Evolutionary conservation across 2,329 filamentous ascomycete species (phyloP).

Genomic region (Paramyrothecium sp.): DNA sequence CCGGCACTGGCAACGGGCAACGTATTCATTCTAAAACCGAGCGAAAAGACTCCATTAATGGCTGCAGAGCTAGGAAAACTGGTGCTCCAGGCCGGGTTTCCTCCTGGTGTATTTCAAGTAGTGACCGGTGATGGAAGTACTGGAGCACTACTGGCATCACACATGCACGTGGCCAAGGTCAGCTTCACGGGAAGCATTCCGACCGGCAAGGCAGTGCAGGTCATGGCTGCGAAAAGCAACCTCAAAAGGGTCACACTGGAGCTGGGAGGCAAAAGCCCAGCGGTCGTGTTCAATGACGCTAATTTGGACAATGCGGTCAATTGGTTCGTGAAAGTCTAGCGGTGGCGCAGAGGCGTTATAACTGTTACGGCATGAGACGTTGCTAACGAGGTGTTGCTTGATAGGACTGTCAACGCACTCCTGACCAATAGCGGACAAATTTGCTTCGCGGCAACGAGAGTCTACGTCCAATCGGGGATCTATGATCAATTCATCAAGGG

Average conservation of each 20-base stretch:
- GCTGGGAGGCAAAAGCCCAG: slow-evolving; percentile 63
- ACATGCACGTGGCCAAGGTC: slow-evolving; percentile 68
- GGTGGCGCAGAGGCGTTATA: too few species aligned
- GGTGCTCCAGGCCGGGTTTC: slow-evolving; percentile 71
- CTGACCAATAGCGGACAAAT: slow-evolving; percentile 50
- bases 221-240: slow-evolving; percentile 61
- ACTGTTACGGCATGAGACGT: too few species aligned
- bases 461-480: slow-evolving; percentile 51
- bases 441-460: slow-evolving; percentile 55
- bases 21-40: slow-evolving; percentile 49
- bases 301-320: slow-evolving; percentile 63
- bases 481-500: slow-evolving; percentile 54
- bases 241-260: slow-evolving; percentile 64
- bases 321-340: slow-evolving; percentile 33
- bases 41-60: slow-evolving; percentile 50
- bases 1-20: slow-evolving; percentile 47
- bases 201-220: slow-evolving; percentile 71
- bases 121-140: slow-evolving; percentile 67
- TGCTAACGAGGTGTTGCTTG: too few species aligned
- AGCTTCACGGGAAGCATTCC: slow-evolving; percentile 72
- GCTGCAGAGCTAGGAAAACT: slow-evolving; percentile 49
- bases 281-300: slow-evolving; percentile 63
- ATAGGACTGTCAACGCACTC: too few species aligned
- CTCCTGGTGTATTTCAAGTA: slow-evolving; percentile 71
- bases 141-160: slow-evolving; percentile 63